Base-by-base conservation (phyloP, 345 rosid genomes). In the Bruguiera gymnorhiza region DNA sequence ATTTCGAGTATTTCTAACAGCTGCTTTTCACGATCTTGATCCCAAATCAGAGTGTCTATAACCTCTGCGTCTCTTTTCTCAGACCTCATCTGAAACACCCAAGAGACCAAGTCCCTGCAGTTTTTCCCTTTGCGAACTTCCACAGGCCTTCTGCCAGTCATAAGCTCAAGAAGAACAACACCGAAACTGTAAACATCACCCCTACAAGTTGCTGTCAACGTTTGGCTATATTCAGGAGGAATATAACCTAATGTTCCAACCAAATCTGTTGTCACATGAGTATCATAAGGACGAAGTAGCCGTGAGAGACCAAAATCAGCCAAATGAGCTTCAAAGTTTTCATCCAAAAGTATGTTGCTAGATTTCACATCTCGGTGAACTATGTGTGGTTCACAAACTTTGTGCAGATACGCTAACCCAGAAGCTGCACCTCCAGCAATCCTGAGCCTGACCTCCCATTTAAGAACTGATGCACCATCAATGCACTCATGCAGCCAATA, bases 301-400 rank as follows among this genome's bases (percentile, higher is more conserved):
- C 99, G 87, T 6, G 99, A 86, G 70, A 92, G 92, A 57, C 99
- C 99, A 8, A 95, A 95, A 85, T 92, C 99, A 1, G 99, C 97
- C 68, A 95, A 82, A 84, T 90, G 99, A 68, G 97, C 97, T 73
- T 95, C 97, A 5, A 88, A 92, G 29, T 85, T 83, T 59, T 83
- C 96, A 32, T 95, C 88, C 58, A 95, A 70, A 26, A 95, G 86
- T 69, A 95, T 92, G 87, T 95, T 95, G 79, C 92, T 86, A 0
- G 99, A 87, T 70, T 95, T 95, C 56, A 92, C 87, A 46, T 95
- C 97, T 13, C 99, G 82, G 55, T 95, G 99, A 64, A 95, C 88
- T 34, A 95, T 84, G 62, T 87, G 85, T 0, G 97, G 99, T 66
- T 95, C 92, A 16, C 97, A 95, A 52, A 81, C 87, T 75, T 76